phyloP scores from a whole-genome alignment of 2,329 filamentous ascomycete genomes.

The Mollisia scopiformis region DNA sequence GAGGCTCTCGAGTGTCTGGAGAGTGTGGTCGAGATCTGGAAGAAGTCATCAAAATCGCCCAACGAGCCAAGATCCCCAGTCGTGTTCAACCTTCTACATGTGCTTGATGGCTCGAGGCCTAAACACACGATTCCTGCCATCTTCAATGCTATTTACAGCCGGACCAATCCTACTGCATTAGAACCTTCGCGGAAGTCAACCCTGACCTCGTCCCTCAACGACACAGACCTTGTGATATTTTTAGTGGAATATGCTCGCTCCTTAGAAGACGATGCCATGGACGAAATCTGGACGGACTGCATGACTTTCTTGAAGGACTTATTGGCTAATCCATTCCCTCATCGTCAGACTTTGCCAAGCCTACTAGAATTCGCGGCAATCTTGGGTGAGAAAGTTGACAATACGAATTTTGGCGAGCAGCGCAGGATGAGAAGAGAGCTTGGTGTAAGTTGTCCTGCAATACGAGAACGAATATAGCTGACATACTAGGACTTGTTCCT shows the following conservation, averaged over 20 bases:
- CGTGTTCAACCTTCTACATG: slow-evolving; percentile 85
- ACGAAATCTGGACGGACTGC: slow-evolving; percentile 97
- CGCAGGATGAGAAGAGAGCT: slow-evolving; percentile 88
- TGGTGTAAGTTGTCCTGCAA: slow-evolving; percentile 60
- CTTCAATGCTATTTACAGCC: slow-evolving; percentile 94
- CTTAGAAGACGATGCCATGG: slow-evolving; percentile 94
- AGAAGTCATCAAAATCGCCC: slow-evolving; percentile 49
- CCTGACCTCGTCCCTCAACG: slow-evolving; percentile 80
- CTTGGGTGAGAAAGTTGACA: slow-evolving; percentile 92
- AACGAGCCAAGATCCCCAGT: slow-evolving; percentile 58
- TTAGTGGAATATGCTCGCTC: slow-evolving; percentile 88
- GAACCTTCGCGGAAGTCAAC: slow-evolving; percentile 84
- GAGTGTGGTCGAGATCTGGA: slow-evolving; percentile 87
- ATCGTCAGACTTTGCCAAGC: slow-evolving; percentile 85
- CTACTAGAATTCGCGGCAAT: slow-evolving; percentile 88
- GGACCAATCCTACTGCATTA: slow-evolving; percentile 81
- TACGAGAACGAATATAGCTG: slow-evolving; percentile 25
- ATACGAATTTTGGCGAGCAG: slow-evolving; percentile 96
- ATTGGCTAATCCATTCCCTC: slow-evolving; percentile 90
- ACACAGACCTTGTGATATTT: slow-evolving; percentile 85
- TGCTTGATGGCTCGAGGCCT: slow-evolving; percentile 86
- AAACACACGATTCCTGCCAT: slow-evolving; percentile 91
- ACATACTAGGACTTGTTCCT: slow-evolving; percentile 78
- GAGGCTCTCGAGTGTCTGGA: slow-evolving; percentile 94
- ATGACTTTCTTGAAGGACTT: slow-evolving; percentile 89